These are phyloP conservation scores for Mangifera indica DNA, from an alignment of 345 rosid genomes.

Conservation along the genomic window DNA sequence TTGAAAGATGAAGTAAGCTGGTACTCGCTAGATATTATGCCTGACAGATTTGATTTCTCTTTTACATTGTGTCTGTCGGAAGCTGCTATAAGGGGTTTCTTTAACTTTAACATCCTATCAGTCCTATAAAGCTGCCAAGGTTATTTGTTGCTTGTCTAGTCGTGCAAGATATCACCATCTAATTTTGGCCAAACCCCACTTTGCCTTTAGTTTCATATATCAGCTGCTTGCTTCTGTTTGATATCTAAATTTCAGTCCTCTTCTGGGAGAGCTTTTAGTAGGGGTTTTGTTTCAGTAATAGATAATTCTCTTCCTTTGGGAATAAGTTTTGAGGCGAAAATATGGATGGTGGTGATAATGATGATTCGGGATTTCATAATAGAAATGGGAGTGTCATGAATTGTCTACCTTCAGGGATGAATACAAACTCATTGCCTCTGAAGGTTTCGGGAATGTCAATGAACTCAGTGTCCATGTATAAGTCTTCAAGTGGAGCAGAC, in stretches of 20 bases:
- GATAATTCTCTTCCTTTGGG: constrained; percentile 23
- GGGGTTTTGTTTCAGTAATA: constrained; percentile 25
- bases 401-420: constrained; percentile 47
- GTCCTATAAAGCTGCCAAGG: constrained; percentile 66
- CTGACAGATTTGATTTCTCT: constrained; percentile 46
- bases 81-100: constrained; percentile 46
- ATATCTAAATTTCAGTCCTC: constrained; percentile 23
- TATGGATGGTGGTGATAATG: constrained; percentile 58
- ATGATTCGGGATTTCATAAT: constrained; percentile 49
- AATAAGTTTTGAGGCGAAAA: constrained; percentile 32
- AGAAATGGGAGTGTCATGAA: constrained; percentile 43
- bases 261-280: constrained; percentile 21
- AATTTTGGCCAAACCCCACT: constrained; percentile 48
- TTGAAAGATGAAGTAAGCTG: constrained; percentile 44
- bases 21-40: constrained; percentile 64
- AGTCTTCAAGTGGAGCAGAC: constrained; percentile 35
- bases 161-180: constrained; percentile 61
- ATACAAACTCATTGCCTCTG: constrained; percentile 29
- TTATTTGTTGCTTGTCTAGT: constrained; percentile 67
- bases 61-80: constrained; percentile 46
- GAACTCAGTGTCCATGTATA: constrained; percentile 43
- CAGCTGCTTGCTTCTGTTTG: constrained; percentile 19
- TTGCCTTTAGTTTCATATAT: constrained; percentile 20
- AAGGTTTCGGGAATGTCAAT: constrained; percentile 41
- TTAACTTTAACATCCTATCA: constrained; percentile 49